phyloP scores from a whole-genome alignment of 1,284 basidiomycete genomes.

The Sporisorium scitamineum region DNA sequence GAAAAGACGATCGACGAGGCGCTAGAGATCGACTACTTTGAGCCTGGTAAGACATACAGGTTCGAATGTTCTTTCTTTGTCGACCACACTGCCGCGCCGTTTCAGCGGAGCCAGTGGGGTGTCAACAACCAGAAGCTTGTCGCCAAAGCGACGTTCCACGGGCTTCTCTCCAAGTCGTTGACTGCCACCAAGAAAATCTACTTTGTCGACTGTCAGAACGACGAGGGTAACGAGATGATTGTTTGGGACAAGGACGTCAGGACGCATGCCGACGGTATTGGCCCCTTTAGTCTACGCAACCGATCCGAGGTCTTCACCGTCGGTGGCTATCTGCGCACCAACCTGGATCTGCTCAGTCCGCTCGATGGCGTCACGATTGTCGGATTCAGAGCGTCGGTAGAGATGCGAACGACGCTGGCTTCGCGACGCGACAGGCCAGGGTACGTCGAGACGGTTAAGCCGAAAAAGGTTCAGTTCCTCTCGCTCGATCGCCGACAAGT shows the following conservation, averaged over 20 bases:
- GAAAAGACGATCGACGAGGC: constrained; percentile 29
- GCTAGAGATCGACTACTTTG: constrained; percentile 23
- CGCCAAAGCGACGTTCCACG: constrained; percentile 37
- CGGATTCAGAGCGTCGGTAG: constrained; percentile 18
- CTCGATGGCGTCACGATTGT: constrained; percentile 24
- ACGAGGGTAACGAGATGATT: constrained; percentile 39
- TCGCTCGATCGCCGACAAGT: constrained; percentile 21
- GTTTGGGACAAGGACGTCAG: constrained; percentile 28
- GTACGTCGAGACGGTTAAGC: constrained; percentile 17
- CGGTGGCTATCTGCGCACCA: constrained; percentile 37
- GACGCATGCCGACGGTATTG: constrained; percentile 33
- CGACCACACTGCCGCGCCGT: constrained; percentile 28
- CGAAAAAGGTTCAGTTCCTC: constrained; percentile 27
- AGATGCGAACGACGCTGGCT: constrained; percentile 13
- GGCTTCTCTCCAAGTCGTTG: constrained; percentile 16
- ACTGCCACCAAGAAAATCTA: constrained; percentile 33
- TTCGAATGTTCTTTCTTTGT: constrained; percentile 39
- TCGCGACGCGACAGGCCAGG: constrained; percentile 21
- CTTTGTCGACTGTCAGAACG: constrained; percentile 40
- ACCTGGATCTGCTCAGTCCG: constrained; percentile 30
- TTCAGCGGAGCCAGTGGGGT: constrained; percentile 24
- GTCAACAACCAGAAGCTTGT: constrained; percentile 33
- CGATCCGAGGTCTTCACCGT: constrained; percentile 36
- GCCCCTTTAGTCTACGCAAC: constrained; percentile 23
- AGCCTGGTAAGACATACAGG: constrained; percentile 26